Evolutionary conservation across 108 stramenopile species (phyloP).

Genomic region (Pseudonitzschia multistriata): DNA sequence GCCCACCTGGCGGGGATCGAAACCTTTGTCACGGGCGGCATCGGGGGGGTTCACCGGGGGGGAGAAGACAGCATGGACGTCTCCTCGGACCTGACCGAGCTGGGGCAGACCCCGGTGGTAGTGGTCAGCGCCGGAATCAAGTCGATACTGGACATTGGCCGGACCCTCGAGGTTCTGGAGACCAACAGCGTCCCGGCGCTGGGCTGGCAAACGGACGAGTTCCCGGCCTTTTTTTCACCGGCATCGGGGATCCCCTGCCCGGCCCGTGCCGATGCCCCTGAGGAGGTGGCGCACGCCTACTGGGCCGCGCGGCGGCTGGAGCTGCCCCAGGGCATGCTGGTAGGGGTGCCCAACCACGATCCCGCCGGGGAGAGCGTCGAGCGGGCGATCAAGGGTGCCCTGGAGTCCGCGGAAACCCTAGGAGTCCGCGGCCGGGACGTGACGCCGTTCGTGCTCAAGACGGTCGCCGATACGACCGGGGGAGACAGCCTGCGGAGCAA

Average conservation of each 20-base stretch:
- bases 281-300: slow-evolving; percentile 75
- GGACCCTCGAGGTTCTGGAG: slow-evolving; percentile 97
- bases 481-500: slow-evolving; percentile 86
- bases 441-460: slow-evolving; percentile 91
- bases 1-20: slow-evolving; percentile 87
- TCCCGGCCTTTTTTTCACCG: slow-evolving; percentile 98
- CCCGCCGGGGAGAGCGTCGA: slow-evolving; percentile 87
- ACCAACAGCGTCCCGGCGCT: slow-evolving; percentile 90
- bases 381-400: slow-evolving; percentile 76
- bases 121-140: slow-evolving; percentile 98
- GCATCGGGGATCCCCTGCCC: slow-evolving; percentile 64
- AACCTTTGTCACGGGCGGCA: slow-evolving; percentile 94
- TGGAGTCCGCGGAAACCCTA: slow-evolving; percentile 60
- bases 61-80: slow-evolving; percentile 85
- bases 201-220: slow-evolving; percentile 76
- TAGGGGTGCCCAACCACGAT: slow-evolving; percentile 94
- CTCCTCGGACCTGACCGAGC: slow-evolving; percentile 92
- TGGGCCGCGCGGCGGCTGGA: slow-evolving; percentile 50
- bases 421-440: slow-evolving; percentile 81
- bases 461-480: slow-evolving; percentile 71
- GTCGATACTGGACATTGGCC: slow-evolving; percentile 90
- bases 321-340: slow-evolving; percentile 78
- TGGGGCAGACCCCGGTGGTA: slow-evolving; percentile 87
- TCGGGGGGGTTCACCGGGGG: slow-evolving; percentile 94
- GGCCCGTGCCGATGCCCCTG: slow-evolving; percentile 59